Evolutionary conservation across 139 green algal species (phyloP), one percentile per base, ranked within the genome.

Genomic region (Choricystis sp.): DNA sequence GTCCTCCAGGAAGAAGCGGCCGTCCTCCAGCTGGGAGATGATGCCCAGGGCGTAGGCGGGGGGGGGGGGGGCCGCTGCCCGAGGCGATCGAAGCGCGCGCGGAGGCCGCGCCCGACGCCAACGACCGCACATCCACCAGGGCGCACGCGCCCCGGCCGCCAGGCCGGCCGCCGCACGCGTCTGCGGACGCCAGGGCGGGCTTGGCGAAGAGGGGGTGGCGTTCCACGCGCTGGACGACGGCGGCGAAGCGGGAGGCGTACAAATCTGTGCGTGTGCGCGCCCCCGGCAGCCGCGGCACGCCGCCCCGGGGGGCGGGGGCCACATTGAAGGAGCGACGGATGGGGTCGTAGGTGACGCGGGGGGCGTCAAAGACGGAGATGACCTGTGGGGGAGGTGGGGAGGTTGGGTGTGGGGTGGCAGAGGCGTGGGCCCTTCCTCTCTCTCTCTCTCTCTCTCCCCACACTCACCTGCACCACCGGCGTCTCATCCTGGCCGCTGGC

Each of bases 1-100:
- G 66, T 94, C 85, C 68, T 94, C 85, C 5, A 94, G 68, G 59
- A 78, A 72, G 68, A 80, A 82, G 28, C 31, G 55, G 21, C 79
- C 80, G 59, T 87, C 83, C 64, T 87, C 70, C 57, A 81, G 59
- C 60, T 87, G 74, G 21, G 68, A 72, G 55, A 94, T 80, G 68
- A 71, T 79, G 27, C 85, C 87, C 75, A 93, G 77, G 60, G 92
- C 72, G 31, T 76, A 75, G 22, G 70, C 65, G 3, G 49, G 67
- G 59, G 40, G 9, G 40, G 9, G 9, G 40, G 40, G 40, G 9
- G 40, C 9, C 40, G 40, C 40, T 9, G 40, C 40, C 9, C 9
- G 40, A 16, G n/a, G n/a, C n/a, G n/a, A n/a, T n/a, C n/a, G n/a
- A n/a, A n/a, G n/a, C n/a, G n/a, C n/a, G n/a, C n/a, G n/a, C n/a